A percentile compares a stretch with the other conserved stretches of the same genome.
Evolutionary conservation across 257 asterid genomes (phyloP).

Genomic region (Solanum habrochaites): DNA sequence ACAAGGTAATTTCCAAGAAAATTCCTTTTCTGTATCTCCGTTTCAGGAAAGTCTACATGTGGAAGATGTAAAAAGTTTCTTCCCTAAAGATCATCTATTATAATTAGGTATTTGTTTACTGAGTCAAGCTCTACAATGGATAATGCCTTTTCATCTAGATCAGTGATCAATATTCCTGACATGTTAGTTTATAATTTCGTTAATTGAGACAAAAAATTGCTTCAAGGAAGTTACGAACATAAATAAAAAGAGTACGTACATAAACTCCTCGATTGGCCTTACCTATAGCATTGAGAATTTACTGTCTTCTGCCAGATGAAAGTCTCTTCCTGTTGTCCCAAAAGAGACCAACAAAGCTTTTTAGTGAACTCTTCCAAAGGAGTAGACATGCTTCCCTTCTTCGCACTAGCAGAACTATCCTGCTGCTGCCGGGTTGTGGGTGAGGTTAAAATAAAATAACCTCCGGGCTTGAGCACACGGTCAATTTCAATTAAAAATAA

Average conservation of each 20-base stretch:
- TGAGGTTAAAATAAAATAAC: constrained; percentile 81
- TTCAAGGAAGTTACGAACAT: not conserved
- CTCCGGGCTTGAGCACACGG: constrained; percentile 93
- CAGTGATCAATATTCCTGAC: not conserved
- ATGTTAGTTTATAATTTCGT: not conserved
- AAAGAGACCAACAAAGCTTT: constrained; percentile 68
- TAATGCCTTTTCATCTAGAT: not conserved
- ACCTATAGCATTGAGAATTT: constrained; percentile 68
- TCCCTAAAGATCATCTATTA: not conserved
- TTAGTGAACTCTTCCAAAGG: constrained; percentile 54
- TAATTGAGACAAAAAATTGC: not conserved
- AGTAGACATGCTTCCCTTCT: constrained; percentile 40
- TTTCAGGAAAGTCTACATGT: not conserved
- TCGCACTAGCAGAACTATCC: constrained; percentile 25
- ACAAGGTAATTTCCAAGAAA: not conserved
- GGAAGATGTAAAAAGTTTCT: not conserved
- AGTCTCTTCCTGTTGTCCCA: constrained; percentile 78
- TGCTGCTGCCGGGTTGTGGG: constrained; percentile 53
- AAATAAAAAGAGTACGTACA: not conserved
- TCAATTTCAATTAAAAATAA: constrained; percentile 74
- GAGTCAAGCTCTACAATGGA: not conserved
- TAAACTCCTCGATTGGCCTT: constrained; percentile 6
- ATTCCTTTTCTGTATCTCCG: not conserved
- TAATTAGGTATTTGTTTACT: not conserved
- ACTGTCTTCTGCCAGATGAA: constrained; percentile 78